Evolutionary conservation across 768 basidiomycete genomes (phyloP).

Genomic region (Lactifluus rugatus): DNA sequence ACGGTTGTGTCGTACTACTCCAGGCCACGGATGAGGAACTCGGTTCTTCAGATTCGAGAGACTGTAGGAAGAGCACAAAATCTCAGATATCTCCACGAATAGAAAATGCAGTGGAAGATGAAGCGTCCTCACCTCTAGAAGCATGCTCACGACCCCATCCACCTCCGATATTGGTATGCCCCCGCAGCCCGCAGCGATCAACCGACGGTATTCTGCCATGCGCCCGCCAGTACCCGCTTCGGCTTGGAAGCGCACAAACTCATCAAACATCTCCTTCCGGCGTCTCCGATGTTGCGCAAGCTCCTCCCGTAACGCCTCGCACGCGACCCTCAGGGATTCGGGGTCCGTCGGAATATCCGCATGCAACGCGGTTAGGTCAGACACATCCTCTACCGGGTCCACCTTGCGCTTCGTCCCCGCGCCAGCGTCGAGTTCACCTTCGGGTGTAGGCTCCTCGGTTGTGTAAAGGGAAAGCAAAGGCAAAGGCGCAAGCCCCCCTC

Average conservation of each 20-base stretch:
- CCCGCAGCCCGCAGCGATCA: constrained; percentile 88
- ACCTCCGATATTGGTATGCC: constrained; percentile 80
- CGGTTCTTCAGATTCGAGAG: constrained; percentile 74
- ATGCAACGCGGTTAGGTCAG: constrained; percentile 53
- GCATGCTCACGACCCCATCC: constrained; percentile 72
- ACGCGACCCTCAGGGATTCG: constrained; percentile 42
- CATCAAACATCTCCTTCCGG: constrained; percentile 63
- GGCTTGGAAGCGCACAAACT: constrained; percentile 71
- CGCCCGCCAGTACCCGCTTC: constrained; percentile 84
- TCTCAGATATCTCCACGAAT: neutral
- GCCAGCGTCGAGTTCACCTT: constrained; percentile 5
- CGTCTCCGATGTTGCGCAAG: constrained; percentile 55
- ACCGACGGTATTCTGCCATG: constrained; percentile 79
- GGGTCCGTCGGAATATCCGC: constrained; percentile 48
- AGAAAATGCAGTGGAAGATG: constrained; percentile 4
- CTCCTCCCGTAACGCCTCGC: constrained; percentile 55
- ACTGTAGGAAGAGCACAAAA: constrained; percentile 34
- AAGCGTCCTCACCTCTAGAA: constrained; percentile 58
- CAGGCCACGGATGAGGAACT: constrained; percentile 43
- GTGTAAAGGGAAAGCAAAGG: constrained; percentile 33
- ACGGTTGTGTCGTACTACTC: constrained; percentile 24
- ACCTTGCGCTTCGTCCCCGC: constrained; percentile 36
- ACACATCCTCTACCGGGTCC: constrained; percentile 38
- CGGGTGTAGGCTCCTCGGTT: constrained; percentile 23
- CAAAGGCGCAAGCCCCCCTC: constrained; percentile 41